Evolutionary conservation across 495 filamentous ascomycete species (phyloP), one percentile per base, ranked within the genome.

Genomic region (Penicillium samsonianum): DNA sequence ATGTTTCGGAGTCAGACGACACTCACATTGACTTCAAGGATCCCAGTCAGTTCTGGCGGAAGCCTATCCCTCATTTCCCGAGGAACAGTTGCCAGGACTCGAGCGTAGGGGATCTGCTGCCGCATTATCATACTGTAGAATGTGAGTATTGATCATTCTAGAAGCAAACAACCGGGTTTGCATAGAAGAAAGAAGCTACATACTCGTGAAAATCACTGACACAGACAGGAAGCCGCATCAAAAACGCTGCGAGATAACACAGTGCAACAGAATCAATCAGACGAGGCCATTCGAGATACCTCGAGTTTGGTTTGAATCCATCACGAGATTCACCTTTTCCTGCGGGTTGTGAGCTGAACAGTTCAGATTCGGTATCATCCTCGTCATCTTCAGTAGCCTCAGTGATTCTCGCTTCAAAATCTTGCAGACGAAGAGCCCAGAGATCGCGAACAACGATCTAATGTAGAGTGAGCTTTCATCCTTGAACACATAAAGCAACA

Each of bases 351-450:
- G 83, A 85, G 59, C 77, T 84, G 68, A 82, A 84, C 5, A 78
- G 49, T 43, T 73, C 64, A n/a, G 66, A 65, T 40, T 75, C 67
- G 20, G 69, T 68, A 30, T 68, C 65, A 14, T 64, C 61, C 14
- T 69, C 64, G 23, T 72, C 61, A 25, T 67, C 70, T 22, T 73
- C 73, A 23, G 60, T 65, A n/a, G 60, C 51, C 26, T 64, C 64
- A 44, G 71, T 71, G 37, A 77, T 73, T 50, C 71, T 75, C 19
- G 59, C 56, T 17, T 78, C 64, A 38, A 83, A 76, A 35, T 69
- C 76, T 35, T 81, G 78, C 31, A 90, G 71, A 35, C 85, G 82
- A 5, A 90, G 73, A 35, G 80, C 76, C 88, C 88, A 91, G n/a
- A 91, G 78, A 71, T 89, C 86, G 35, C 77, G 80, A 35, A 89